Base-by-base conservation (phyloP, 768 basidiomycete genomes). In the Rhodotorula graminis region DNA sequence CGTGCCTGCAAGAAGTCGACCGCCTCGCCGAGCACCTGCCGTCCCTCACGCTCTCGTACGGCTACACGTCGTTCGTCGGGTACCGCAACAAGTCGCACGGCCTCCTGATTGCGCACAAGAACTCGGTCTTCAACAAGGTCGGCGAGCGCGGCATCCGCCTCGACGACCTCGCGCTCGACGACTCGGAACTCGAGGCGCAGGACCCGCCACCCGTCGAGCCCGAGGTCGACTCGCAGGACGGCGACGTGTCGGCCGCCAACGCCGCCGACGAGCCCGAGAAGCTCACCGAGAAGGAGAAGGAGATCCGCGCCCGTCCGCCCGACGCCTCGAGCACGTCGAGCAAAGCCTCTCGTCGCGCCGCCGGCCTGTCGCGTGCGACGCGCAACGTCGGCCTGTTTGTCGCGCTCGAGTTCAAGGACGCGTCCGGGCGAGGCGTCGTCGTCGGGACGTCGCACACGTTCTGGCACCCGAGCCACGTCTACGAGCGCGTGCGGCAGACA, bases 381-480 rank as follows among this genome's bases (percentile, higher is more conserved):
- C 42, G 76, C 5, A 76, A 76, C 60, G 72, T 76, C 44, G 76
- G 63, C 3, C 50, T 76, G 14, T 57, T 97, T 42, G 85, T 91
- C 29, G 89, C 89, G 1, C 82, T 98, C 64, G 82, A 84, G 74
- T 82, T 82, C 58, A 79, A 82, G 12, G 81, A 80, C 16, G 76
- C 83, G 25, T 63, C 73, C 6, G 58, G 78, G 14, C 81, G 83
- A 52, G 91, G 93, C 9, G 80, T 92, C 47, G 82, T 95, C 53
- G 82, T 94, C 23, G 91, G 87, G 6, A 96, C 94, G 1, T 93
- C 93, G 0, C 94, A 97, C 82, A 83, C 95, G 33, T 97, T 96
- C 81, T 97, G 94, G 94, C 93, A 95, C 81, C 93, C 93, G 11
- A 86, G 85, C 88, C 92, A 81, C 69, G 86, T 82, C 9, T 97